Evolutionary conservation across 2,329 filamentous ascomycete genomes (phyloP).

Genomic region (Ciborinia camelliae): DNA sequence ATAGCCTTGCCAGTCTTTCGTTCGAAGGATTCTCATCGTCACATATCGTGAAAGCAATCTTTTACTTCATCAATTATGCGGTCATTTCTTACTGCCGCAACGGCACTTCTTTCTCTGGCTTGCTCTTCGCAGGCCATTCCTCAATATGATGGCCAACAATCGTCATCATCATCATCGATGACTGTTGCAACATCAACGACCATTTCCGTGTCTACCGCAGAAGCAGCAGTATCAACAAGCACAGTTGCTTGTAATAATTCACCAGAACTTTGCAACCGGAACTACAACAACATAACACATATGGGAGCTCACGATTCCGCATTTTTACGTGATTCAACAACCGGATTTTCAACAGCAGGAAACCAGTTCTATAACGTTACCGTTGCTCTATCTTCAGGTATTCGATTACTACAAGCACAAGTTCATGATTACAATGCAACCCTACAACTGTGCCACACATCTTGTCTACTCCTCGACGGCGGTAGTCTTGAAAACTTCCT

Average conservation of each 20-base stretch:
- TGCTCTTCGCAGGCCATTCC: constrained; percentile 27
- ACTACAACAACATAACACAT: constrained; percentile 74
- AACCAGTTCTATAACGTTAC: constrained; percentile 60
- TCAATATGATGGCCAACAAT: constrained; percentile 22
- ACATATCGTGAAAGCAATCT: neutral
- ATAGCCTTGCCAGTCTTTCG: neutral
- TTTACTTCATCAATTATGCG: constrained; percentile 19
- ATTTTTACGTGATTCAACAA: constrained; percentile 51
- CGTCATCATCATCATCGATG: constrained; percentile 4
- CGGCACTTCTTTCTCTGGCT: constrained; percentile 30
- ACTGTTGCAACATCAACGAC: constrained; percentile 15
- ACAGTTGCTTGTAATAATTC: constrained; percentile 70
- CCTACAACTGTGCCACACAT: constrained; percentile 57
- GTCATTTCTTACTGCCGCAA: constrained; percentile 26
- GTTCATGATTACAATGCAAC: constrained; percentile 52
- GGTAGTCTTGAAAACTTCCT: constrained; percentile 56
- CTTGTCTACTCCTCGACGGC: constrained; percentile 56
- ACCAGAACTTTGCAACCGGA: constrained; percentile 64
- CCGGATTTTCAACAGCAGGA: constrained; percentile 43
- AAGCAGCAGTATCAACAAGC: constrained; percentile 29
- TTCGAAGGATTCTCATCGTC: neutral
- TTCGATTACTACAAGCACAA: constrained; percentile 63
- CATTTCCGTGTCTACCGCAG: constrained; percentile 19
- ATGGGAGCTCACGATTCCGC: constrained; percentile 66
- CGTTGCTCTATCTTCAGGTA: constrained; percentile 56